Conservation (phyloP, 1,139 yeast species). For the Geotrichum klebahnii region DNA sequence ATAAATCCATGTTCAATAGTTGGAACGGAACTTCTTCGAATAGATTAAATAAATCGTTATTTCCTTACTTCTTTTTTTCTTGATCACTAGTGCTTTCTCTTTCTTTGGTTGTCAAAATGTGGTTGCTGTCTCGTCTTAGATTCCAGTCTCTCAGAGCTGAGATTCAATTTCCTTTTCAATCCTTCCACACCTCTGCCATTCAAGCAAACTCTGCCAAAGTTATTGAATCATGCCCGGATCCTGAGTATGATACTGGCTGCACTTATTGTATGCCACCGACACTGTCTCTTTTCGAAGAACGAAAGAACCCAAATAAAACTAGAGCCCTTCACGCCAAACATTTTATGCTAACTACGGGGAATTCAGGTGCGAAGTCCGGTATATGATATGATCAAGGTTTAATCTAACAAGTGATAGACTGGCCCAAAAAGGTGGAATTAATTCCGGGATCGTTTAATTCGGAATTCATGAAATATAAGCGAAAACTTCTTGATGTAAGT, state of each 20-base stretch:
- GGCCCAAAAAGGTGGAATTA: conserved; percentile 59
- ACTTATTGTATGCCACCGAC: conserved; percentile 50
- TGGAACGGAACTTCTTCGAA: no score
- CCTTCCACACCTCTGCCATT: not conserved
- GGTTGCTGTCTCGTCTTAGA: not conserved
- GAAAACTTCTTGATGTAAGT: conserved; percentile 29
- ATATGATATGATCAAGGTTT: no score
- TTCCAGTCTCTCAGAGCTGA: not conserved
- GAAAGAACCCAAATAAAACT: conserved; percentile 35
- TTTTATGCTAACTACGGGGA: conserved; percentile 48
- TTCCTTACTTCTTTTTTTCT: no score
- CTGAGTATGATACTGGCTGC: conserved; percentile 57
- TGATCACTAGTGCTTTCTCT: no score
- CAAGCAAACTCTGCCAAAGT: not conserved
- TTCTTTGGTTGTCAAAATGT: no score
- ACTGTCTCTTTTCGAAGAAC: conserved; percentile 21
- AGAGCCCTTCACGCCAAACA: conserved; percentile 54
- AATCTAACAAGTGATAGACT: conserved; percentile 29
- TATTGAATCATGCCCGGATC: conserved; percentile 47
- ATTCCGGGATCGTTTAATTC: conserved; percentile 45
- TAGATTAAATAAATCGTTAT: no score
- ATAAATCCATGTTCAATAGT: no score
- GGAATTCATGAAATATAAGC: conserved; percentile 35
- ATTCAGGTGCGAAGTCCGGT: conserved; percentile 28
- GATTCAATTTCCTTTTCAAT: not conserved